Base-by-base conservation (phyloP, 2,329 filamentous ascomycete species). In the Colletotrichum truncatum region DNA sequence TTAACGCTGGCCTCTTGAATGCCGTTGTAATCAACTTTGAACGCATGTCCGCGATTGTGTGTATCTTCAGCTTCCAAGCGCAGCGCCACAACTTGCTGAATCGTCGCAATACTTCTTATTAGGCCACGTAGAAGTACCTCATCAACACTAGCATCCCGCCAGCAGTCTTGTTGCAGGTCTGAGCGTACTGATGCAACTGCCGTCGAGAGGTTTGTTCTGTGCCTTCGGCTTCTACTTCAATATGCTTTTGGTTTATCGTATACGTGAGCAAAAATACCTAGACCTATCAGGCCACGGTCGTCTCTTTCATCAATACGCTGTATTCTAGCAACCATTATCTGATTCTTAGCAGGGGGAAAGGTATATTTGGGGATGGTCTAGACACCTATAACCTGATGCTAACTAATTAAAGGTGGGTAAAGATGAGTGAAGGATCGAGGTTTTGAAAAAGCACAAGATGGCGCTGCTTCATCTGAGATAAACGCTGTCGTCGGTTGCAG, bases 1-100 rank as follows among this genome's bases (percentile, higher is more conserved):
- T 88, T 78, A 78, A 84, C 41, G 90, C 89, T 0, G 78, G 82
- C 4, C 53, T 79, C 1, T 64, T 85, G 12, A 88, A 91, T 75
- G 86, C 89, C 70, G 82, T 85, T 71, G 90, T 89, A 68, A 87
- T 88, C 0, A 84, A 90, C 69, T 91, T 84, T 79, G 91, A 91
- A 73, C 85, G 87, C 7, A 72, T 90, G 0, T 84, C 87, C 2
- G 88, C 89, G 21, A 82, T 91, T 8, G 75, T 90, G 0, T 89
- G 89, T 12, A 89, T 91, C 69, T 68, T 88, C 0, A 83, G 82
- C 0, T 91, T 91, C 76, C 73, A 70, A 6, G 69, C 75, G 3
- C 80, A 49, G 63, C 74, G 32, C 1, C 68, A 74, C 5, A 64
- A 80, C 3, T 85, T 89, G 69, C 80, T 91, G 10, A 71, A 36